Base-by-base conservation (phyloP, 2,329 filamentous ascomycete genomes). In the Cladophialophora chaetospira region DNA sequence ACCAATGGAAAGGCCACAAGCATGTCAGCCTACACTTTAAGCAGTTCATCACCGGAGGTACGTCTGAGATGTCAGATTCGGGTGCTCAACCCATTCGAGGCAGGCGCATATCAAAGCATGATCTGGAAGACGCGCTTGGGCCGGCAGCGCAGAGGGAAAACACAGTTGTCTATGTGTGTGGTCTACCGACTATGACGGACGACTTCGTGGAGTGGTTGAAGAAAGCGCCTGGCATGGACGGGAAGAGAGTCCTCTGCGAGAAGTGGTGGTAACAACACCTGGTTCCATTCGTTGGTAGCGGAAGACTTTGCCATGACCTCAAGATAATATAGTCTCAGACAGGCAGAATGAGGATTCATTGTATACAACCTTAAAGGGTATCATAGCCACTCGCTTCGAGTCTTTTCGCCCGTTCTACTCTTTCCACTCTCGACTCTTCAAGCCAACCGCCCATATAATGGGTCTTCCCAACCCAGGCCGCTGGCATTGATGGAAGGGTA, bases 251-350 rank as follows among this genome's bases (percentile, higher is more conserved):
- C 2, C 70, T 85, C 57, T 81, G 73, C 59, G 84, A 87, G 71
- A 86, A 81, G 64, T 87, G 84, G 84, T 87, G 84, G 84, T 87
- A 57, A 58, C n/a, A n/a, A n/a, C n/a, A n/a, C n/a, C n/a, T n/a
- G n/a, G n/a, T n/a, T n/a, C n/a, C n/a, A n/a, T n/a, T n/a, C n/a
- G n/a, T n/a, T n/a, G n/a, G n/a, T n/a, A n/a, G n/a, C n/a, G n/a
- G n/a, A n/a, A n/a, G n/a, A n/a, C n/a, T n/a, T n/a, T n/a, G n/a
- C n/a, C n/a, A n/a, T n/a, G n/a, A n/a, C n/a, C n/a, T n/a, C n/a
- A n/a, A n/a, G n/a, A n/a, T n/a, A n/a, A n/a, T n/a, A n/a, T n/a
- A n/a, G n/a, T n/a, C n/a, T n/a, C n/a, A n/a, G n/a, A n/a, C n/a
- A n/a, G n/a, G n/a, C n/a, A n/a, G n/a, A n/a, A n/a, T n/a, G n/a